Base-by-base conservation (phyloP, 1,284 basidiomycete species). In the Mycena citricolor region DNA sequence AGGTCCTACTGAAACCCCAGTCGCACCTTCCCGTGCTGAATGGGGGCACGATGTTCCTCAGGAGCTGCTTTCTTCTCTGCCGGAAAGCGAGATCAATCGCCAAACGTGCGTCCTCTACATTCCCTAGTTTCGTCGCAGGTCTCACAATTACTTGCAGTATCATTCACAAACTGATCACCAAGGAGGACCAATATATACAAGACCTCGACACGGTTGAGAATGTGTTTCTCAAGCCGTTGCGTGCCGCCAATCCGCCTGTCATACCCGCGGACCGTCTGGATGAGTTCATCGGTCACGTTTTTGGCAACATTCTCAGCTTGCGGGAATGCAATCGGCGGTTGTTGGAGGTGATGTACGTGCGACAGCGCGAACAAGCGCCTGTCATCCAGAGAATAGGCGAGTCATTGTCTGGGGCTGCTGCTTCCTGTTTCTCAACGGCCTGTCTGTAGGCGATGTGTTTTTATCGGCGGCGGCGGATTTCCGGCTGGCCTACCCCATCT, bases 401-500 rank as follows among this genome's bases (percentile, higher is more conserved):
- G 42, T 37, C 12, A 23, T 21, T 5, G 39, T n/a, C 16, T 28
- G 8, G 21, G 24, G n/a, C 20, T 8, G 5, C 10, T 29, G 11
- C 26, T 11, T 29, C n/a, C 26, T 11, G n/a, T 29, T n/a, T 29
- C 34, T 16, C 4, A 21, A 36, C 13, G n/a, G 31, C 25, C 19
- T 12, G 8, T 24, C 10, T 44, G 25, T 32, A 39, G 51, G 94
- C 1, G 94, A 98, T 60, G 81, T 98, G 39, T 90, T 97, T 58
- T 70, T 97, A 36, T 79, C 84, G 12, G 87, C 91, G 0, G 92
- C 92, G 0, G 83, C 90, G 2, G 90, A 94, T 57, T 98, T 97
- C 71, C 77, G 88, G 22, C 70, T 81, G 7, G 83, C 85, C 3
- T 99, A 99, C 64, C 90, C 90, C 0, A 73, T 76, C 10, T 98